A percentile compares a stretch with the other conserved stretches of the same genome.
phyloP scores from a whole-genome alignment of 352 stramenopile genomes.

The Paralagenidium karlingii region DNA sequence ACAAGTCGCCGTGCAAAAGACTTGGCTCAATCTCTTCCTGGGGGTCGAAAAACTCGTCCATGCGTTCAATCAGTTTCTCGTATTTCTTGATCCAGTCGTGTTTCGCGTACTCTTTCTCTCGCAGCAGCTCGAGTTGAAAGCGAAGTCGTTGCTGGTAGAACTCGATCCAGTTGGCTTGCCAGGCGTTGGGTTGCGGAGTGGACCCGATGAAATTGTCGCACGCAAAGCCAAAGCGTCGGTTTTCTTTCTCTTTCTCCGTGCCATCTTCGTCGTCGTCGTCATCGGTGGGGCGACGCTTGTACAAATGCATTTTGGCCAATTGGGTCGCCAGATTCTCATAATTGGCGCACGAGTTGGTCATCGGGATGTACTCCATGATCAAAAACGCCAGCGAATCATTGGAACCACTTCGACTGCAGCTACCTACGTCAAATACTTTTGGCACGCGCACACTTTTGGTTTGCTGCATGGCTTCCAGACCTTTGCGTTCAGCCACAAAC shows the following conservation, averaged over 20 bases:
- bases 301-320: conserved; percentile 2
- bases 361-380: conserved; percentile 3
- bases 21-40: conserved; percentile 5
- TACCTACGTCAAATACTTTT: neutral
- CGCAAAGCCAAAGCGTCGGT: conserved; percentile 3
- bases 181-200: conserved; percentile 5
- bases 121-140: conserved; percentile 1
- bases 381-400: no score
- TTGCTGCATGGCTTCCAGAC: neutral
- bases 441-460: conserved; percentile 3
- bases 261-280: no score
- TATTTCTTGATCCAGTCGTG: neutral
- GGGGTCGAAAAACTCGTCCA: conserved; percentile 4
- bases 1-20: conserved; percentile 83
- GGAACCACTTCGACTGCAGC: no score
- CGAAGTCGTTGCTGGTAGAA: conserved; percentile 6
- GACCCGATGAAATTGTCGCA: conserved; percentile 7
- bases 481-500: conserved; percentile 1
- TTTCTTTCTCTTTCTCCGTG: neutral
- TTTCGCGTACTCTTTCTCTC: neutral
- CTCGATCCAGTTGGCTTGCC: conserved; percentile 1
- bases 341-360: neutral
- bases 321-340: conserved; percentile 2
- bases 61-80: neutral
- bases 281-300: neutral